A percentile compares a stretch with the other conserved stretches of the same genome.
phyloP scores from a whole-genome alignment of 345 rosid genomes.

The Turritis glabra region DNA sequence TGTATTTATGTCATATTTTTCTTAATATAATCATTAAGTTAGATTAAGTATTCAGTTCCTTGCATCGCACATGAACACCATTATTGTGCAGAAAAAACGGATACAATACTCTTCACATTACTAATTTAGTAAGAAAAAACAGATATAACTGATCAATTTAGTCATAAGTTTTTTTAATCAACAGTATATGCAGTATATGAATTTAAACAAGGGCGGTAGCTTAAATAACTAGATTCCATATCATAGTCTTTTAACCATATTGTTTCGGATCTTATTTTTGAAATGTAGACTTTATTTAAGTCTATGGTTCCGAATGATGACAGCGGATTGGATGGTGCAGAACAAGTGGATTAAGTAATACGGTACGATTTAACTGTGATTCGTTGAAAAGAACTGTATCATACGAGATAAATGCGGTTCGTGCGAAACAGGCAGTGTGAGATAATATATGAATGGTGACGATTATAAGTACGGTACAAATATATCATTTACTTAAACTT shows the following conservation, averaged over 20 bases:
- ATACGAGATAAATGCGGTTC: too few relatives aligned
- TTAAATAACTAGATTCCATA: not conserved
- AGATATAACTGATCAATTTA: not conserved
- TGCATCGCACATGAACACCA: not conserved
- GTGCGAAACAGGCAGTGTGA: too few relatives aligned
- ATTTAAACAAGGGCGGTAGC: not conserved
- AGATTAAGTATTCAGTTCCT: not conserved
- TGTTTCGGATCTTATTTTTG: not conserved
- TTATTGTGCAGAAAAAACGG: not conserved
- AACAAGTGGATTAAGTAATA: too few relatives aligned
- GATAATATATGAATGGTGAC: too few relatives aligned
- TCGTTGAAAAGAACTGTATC: too few relatives aligned
- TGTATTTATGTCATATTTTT: not conserved
- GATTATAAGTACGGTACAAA: too few relatives aligned
- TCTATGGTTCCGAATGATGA: too few relatives aligned
- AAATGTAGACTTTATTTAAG: constrained; percentile 11
- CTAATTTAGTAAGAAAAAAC: too few relatives aligned
- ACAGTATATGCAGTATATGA: not conserved
- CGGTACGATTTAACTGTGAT: too few relatives aligned
- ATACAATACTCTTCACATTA: not conserved
- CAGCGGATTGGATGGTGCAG: too few relatives aligned
- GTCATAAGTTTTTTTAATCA: not conserved
- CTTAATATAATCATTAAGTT: not conserved
- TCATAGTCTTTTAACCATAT: not conserved
- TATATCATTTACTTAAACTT: too few relatives aligned